These are phyloP conservation scores for Alternaria sp. DNA, from an alignment of 2,329 filamentous ascomycete species.

Conservation along the genomic window DNA sequence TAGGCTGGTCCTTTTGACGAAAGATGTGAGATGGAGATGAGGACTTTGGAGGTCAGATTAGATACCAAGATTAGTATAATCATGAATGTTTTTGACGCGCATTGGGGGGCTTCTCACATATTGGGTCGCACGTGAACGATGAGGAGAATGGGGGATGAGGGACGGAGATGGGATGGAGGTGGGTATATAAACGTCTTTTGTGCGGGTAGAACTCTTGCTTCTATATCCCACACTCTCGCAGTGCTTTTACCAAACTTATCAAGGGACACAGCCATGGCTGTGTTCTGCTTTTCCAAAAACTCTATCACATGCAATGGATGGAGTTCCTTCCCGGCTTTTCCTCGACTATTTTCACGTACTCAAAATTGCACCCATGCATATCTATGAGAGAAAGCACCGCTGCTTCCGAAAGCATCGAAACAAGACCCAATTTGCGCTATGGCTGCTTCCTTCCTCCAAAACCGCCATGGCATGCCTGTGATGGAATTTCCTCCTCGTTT, in stretches of 20 bases:
- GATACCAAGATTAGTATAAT: background rate
- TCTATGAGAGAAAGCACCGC: too few species aligned
- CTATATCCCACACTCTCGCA: background rate
- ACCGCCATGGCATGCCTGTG: rapidly evolving
- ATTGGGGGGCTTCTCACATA: background rate
- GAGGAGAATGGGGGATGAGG: background rate
- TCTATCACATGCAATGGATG: too few species aligned
- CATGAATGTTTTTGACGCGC: background rate
- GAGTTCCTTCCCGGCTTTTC: background rate
- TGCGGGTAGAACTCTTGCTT: background rate
- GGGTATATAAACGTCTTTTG: background rate
- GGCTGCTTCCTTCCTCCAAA: background rate
- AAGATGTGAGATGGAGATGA: background rate
- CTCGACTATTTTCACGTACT: too few species aligned
- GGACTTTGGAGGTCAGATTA: background rate
- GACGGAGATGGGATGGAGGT: background rate
- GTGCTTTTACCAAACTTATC: background rate
- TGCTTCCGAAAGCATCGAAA: background rate
- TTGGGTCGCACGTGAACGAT: background rate
- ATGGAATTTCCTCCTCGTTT: background rate
- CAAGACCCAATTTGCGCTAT: too few species aligned
- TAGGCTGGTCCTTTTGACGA: background rate
- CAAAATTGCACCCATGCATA: too few species aligned
- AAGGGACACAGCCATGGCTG: background rate
- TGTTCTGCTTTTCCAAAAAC: background rate